phyloP scores from a whole-genome alignment of 352 stramenopile genomes.

The Phytophthora citricola region DNA sequence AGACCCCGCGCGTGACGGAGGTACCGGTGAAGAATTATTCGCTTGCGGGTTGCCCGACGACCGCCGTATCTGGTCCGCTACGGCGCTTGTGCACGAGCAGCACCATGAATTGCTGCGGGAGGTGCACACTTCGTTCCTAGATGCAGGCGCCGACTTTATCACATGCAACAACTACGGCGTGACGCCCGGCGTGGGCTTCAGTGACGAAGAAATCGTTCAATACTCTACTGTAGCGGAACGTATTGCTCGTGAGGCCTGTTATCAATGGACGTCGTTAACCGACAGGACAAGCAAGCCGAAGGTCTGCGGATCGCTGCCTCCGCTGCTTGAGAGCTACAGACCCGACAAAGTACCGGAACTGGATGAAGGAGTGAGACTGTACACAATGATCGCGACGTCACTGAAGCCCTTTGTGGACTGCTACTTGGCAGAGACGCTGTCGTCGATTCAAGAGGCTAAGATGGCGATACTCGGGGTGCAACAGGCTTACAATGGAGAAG shows the following conservation, averaged over 20 bases:
- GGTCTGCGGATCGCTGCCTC: constrained; percentile 84
- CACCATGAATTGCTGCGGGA: constrained; percentile 77
- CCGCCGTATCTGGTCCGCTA: constrained; percentile 89
- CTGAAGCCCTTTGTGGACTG: constrained; percentile 76
- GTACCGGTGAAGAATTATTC: constrained; percentile 93
- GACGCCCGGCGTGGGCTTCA: constrained; percentile 88
- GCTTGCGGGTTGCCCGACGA: constrained; percentile 83
- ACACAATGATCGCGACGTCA: constrained; percentile 69
- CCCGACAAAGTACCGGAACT: constrained; percentile 78
- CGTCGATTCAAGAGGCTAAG: constrained; percentile 80
- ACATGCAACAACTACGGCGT: constrained; percentile 94
- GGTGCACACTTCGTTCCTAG: constrained; percentile 87
- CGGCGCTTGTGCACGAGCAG: constrained; percentile 73
- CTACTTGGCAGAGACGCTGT: constrained; percentile 92
- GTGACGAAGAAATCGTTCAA: constrained; percentile 61
- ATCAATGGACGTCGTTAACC: constrained; percentile 20
- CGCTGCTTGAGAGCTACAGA: constrained; percentile 90
- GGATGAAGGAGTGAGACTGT: constrained; percentile 74
- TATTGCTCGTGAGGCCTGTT: constrained; percentile 62
- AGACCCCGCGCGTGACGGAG: constrained; percentile 61
- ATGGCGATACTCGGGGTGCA: constrained; percentile 82
- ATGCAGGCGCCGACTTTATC: constrained; percentile 78
- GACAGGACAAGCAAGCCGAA: constrained; percentile 17
- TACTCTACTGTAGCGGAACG: constrained; percentile 57
- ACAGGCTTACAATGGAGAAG: constrained; percentile 14